Percentiles rank a stretch among this genome's conserved stretches.
Evolutionary conservation across 1,284 basidiomycete genomes (phyloP).

Genomic region (Papiliotrema nemorosa): DNA sequence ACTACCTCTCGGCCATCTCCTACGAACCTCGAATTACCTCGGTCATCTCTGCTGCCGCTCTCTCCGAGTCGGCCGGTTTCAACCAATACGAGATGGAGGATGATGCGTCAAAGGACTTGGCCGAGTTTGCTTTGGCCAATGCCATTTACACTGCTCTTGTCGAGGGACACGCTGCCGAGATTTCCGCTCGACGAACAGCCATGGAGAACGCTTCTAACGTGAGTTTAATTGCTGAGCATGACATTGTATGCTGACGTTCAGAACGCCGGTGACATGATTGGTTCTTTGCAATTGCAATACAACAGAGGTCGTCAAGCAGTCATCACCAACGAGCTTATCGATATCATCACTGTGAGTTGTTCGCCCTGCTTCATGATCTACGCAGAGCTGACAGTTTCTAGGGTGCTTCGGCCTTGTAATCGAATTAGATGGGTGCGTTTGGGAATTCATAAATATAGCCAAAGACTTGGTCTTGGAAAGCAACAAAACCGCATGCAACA

Average conservation of each 20-base stretch:
- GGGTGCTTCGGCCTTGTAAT: constrained; percentile 41
- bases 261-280: constrained; percentile 94
- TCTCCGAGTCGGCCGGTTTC: constrained; percentile 80
- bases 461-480: not conserved
- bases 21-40: constrained; percentile 78
- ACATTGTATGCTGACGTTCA: constrained; percentile 18
- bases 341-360: constrained; percentile 41
- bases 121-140: constrained; percentile 95
- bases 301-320: constrained; percentile 99
- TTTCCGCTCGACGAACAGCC: constrained; percentile 73
- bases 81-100: constrained; percentile 94
- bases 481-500: too few relatives aligned
- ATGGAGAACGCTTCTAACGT: constrained; percentile 99
- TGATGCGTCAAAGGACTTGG: constrained; percentile 87
- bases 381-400: not conserved
- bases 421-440: constrained; percentile 1
- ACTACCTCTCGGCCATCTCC: constrained; percentile 88
- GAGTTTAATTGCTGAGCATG: constrained; percentile 11
- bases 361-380: not conserved
- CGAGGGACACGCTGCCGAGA: constrained; percentile 95
- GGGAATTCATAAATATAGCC: not conserved
- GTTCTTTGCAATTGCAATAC: constrained; percentile 82
- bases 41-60: constrained; percentile 73
- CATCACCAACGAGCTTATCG: constrained; percentile 58
- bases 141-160: constrained; percentile 92